Conservation (phyloP, 768 basidiomycete genomes). For the Boletus reticulatus region DNA sequence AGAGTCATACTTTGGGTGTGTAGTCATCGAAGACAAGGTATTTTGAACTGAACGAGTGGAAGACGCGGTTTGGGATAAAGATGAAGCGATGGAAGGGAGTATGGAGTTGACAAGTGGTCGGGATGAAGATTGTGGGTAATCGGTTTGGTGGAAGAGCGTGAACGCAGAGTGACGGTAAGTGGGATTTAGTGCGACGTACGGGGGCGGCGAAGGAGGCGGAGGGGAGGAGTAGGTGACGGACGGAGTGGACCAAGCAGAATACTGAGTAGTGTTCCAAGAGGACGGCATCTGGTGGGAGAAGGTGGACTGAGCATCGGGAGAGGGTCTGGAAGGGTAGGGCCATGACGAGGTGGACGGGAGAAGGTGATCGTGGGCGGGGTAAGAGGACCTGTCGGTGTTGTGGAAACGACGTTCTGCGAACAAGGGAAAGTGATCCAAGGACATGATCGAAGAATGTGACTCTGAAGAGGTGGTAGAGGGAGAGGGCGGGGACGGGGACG, state of each 20-base stretch:
- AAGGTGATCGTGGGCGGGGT: slow-evolving; percentile 22
- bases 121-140: slow-evolving; percentile 19
- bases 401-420: slow-evolving; percentile 34
- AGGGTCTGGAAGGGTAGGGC: slow-evolving; percentile 25
- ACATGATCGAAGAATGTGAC: slow-evolving; percentile 18
- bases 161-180: slow-evolving; percentile 27
- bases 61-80: slow-evolving; percentile 14
- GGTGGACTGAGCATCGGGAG: slow-evolving; percentile 12
- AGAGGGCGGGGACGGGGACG: slow-evolving; percentile 4
- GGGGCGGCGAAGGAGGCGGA: slow-evolving; percentile 21
- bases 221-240: slow-evolving; percentile 24
- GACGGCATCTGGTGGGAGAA: slow-evolving; percentile 17
- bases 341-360: slow-evolving; percentile 23
- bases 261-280: slow-evolving; percentile 20
- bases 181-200: slow-evolving; percentile 18
- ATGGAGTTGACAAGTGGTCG: slow-evolving; percentile 17
- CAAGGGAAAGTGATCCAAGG: slow-evolving; percentile 33
- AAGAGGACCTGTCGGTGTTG: slow-evolving; percentile 22
- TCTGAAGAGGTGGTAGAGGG: neutral
- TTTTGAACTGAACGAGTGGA: slow-evolving; percentile 16
- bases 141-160: slow-evolving; percentile 17
- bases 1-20: slow-evolving; percentile 21
- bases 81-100: slow-evolving; percentile 15
- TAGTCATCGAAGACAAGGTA: slow-evolving; percentile 11
- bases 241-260: slow-evolving; percentile 12